Evolutionary conservation across 805 yeast species (phyloP), one percentile per base, ranked within the genome.

Genomic region (Allodekkera sacchari): DNA sequence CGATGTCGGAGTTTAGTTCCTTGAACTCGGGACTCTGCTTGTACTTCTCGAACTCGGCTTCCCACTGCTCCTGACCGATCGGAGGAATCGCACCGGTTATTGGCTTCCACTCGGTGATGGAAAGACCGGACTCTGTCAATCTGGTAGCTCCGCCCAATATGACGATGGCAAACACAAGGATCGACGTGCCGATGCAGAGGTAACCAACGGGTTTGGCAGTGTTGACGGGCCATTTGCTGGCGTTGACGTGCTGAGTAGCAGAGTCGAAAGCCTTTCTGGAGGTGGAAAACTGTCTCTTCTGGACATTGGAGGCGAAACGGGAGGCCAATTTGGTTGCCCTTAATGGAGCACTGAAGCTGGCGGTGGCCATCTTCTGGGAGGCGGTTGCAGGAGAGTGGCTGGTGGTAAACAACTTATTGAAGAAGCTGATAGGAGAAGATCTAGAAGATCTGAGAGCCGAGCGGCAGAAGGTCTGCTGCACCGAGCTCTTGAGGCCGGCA

Each of bases 101-200:
- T 1, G 99, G 99, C 54, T 78, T 84, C 99, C 99, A 92, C 52
- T 92, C 98, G 1, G 97, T 92, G 53, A 92, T 92, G 29, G 95
- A 82, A 28, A 92, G 64, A 0, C 98, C 99, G 0, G 95, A 83
- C 52, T 92, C 99, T 0, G 98, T 92, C 27, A 92, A 66, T 48
- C 99, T 71, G 1, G 98, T 92, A 28, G 92, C 66, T 1, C 99
- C 99, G 28, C 98, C 99, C 5, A 92, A 65, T n/a, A 92, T 77
- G 11, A 92, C 97, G 39, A 92, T 92, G 22, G 94, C 96, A 56
- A 92, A 92, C 1, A 92, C 95, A 11, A 92, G 61, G 1, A 82
- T 80, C 2, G 96, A 82, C 1, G 94, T 78, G 16, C 92, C 89
- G 6, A 88, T 60, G 34, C 94, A 68, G 84, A 97, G 81, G 52